Evolutionary conservation across 2,329 filamentous ascomycete species (phyloP), one percentile per base, ranked within the genome.

Genomic region (Colletotrichum sp.): DNA sequence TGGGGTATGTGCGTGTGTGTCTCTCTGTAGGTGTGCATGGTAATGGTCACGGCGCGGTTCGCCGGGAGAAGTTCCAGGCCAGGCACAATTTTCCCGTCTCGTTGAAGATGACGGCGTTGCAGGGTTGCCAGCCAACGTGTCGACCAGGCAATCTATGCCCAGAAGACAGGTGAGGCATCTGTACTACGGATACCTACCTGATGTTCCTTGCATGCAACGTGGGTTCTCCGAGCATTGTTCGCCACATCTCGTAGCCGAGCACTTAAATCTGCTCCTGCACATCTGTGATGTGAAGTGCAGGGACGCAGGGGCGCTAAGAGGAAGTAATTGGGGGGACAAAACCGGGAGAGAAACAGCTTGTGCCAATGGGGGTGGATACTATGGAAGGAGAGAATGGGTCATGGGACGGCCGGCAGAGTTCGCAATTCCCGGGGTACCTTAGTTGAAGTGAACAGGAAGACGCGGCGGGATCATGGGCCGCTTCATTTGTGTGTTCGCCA

Each of bases 251-350:
- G 59, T 61, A 52, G n/a, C 61, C 39, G 30, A 52, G 39, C n/a
- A 36, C 34, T 26, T 66, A 60, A 21, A 36, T 26, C 28, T 61
- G 28, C 18, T 36, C 61, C 36, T 52, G 43, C 43, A 52, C 43
- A 52, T 52, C 43, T 57, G 28, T 61, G 36, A 43, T 26, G 18
- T 21, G 18, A 59, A 24, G 18, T 32, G 26, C 39, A 66, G 39
- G 28, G 36, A 39, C 30, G 61, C 39, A 30, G 39, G 39, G 30
- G 12, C 12, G 61, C 30, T 55, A 57, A 43, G 30, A 32, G 26
- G 72, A 52, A 18, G 67, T 75, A 70, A 63, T 72, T 75, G 69
- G 63, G 63, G 69, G 63, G 68, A 72, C 57, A 57, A 68, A 43
- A 68, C 26, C 26, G 43, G 14, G 30, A 72, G 63, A 10, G 52